Evolutionary conservation across 441 rosid species (phyloP), one percentile per base, ranked within the genome.

Genomic region (Caryocar brasiliense): DNA sequence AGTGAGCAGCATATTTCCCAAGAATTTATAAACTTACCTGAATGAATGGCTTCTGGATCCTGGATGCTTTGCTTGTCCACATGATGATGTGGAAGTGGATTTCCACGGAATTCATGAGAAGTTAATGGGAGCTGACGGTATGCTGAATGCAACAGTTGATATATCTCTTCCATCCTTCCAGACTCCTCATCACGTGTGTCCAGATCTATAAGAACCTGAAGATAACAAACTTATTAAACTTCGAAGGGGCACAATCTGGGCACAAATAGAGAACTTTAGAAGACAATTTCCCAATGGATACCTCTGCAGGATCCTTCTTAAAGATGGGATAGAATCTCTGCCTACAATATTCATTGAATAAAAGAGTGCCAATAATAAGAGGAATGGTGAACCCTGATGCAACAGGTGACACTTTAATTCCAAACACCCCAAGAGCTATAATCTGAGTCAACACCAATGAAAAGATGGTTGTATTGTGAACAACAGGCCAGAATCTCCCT

Each of bases 401-500:
- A 29, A 88, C 70, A 15, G 95, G 73, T 40, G 97, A 82, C 29
- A 40, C 51, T 61, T 88, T 92, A 49, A 82, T 49, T 44, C 95
- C 95, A 35, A 92, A 92, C 40, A 92, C 85, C 13, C 90, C 95
- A 27, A 92, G 70, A 40, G 95, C 92, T 55, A 82, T 92, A 17
- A 83, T 45, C 70, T 92, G 99, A 1, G 82, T 76, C 66, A 92
- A 65, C 59, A 88, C 81, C 66, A 88, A 64, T 9, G 99, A 83
- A 71, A 86, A 82, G 72, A 92, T 76, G 26, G 85, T 80, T 15
- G 95, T 73, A 66, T 78, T 92, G 70, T 92, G 95, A 44, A 71
- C 78, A 19, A 86, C 46, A 47, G 97, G 96, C 99, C 99, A 92
- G 52, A 76, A 82, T 24, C 47, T 81, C 54, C 99, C 99, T 42